Evolutionary conservation across 2,329 filamentous ascomycete genomes (phyloP).

Genomic region (Ilyonectria sp.): DNA sequence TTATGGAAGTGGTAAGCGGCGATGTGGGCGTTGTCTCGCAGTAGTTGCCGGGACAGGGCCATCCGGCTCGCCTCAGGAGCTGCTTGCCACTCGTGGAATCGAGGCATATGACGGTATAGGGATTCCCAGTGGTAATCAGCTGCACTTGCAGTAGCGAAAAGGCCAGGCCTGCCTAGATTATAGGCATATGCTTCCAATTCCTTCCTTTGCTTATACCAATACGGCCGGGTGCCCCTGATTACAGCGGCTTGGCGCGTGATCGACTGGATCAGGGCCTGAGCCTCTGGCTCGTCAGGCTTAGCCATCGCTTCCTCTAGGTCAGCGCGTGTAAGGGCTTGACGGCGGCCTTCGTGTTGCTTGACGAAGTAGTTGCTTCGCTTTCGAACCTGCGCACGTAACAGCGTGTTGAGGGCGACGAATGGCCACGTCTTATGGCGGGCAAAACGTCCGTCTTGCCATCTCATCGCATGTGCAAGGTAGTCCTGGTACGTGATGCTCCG

Average conservation of each 20-base stretch:
- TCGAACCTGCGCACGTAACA: constrained; percentile 1
- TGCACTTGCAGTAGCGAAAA: neutral
- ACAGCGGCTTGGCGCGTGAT: constrained; percentile 2
- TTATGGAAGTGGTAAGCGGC: constrained; percentile 15
- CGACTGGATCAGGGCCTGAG: constrained; percentile 11
- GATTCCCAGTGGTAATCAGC: neutral
- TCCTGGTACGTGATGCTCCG: neutral
- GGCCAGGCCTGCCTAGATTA: neutral
- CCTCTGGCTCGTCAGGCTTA: neutral
- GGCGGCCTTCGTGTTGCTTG: neutral
- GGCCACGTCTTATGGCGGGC: neutral
- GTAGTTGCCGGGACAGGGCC: constrained; percentile 3
- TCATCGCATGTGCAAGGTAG: neutral
- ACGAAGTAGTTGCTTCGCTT: neutral
- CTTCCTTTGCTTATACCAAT: constrained; percentile 16
- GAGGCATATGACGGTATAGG: constrained; percentile 3
- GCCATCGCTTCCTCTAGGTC: neutral
- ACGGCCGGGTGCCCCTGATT: constrained; percentile 3
- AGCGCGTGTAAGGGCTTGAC: neutral
- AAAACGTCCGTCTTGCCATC: neutral
- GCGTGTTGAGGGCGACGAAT: constrained; percentile 11
- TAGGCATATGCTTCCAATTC: constrained; percentile 7
- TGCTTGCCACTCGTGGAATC: neutral
- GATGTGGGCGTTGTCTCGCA: constrained; percentile 9
- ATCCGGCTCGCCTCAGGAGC: constrained; percentile 6